Percentiles rank a stretch among this genome's conserved stretches.
Conservation (phyloP, 768 basidiomycete genomes). For the Tylopilus rubrobrunneus region DNA sequence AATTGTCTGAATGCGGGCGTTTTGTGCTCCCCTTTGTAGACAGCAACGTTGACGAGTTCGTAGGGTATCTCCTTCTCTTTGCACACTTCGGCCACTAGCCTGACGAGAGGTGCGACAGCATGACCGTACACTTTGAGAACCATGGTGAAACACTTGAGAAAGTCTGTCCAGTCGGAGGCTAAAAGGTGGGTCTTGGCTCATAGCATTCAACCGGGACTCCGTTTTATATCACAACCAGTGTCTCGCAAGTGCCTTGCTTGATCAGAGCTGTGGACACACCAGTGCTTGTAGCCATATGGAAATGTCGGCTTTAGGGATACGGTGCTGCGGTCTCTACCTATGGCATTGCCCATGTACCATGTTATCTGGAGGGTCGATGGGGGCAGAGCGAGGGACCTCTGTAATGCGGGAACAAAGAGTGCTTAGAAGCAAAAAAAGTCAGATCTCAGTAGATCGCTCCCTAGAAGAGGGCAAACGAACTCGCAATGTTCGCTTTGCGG, state of each 20-base stretch:
- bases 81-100: neutral
- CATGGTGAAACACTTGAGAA: neutral
- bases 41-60: conserved; percentile 41
- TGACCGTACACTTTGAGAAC: neutral
- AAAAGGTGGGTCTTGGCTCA: no score
- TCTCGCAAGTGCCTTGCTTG: neutral
- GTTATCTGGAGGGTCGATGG: no score
- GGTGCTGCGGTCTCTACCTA: neutral
- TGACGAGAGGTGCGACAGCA: neutral
- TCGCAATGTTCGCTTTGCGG: no score
- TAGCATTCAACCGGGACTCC: neutral
- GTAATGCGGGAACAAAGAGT: neutral
- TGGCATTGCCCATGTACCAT: neutral
- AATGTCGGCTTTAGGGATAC: no score
- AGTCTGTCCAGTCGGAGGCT: neutral
- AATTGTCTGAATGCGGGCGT: conserved; percentile 35
- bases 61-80: conserved; percentile 56
- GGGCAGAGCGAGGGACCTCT: neutral
- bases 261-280: neutral
- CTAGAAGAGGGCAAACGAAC: no score
- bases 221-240: neutral
- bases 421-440: neutral
- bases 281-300: neutral
- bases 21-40: conserved; percentile 45
- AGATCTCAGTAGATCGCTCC: no score